Base-by-base conservation (phyloP, 129 eudicot species). In the Gnaphalium uliginosum region DNA sequence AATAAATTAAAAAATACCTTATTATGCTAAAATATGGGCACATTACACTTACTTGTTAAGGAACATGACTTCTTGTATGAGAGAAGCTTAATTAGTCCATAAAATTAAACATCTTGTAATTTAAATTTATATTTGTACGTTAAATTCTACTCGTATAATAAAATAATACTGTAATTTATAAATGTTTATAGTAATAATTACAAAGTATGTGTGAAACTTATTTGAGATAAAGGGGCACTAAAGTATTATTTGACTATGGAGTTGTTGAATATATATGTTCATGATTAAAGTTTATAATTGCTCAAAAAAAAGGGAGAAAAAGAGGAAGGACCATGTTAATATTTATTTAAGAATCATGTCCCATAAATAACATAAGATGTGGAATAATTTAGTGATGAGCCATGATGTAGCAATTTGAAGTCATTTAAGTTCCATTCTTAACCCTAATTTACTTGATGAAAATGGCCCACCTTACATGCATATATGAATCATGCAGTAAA, bases 381-480 rank as follows among this genome's bases (percentile, higher is more conserved):
- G 59, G 50, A 63, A n/a, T 19, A 22, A n/a, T 62, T 50, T 71
- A 79, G 72, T 71, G 78, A 79, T 4, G 1, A 29, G 78, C 50
- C 72, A 79, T 71, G 78, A 79, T 79, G 59, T 54, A 37, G 33
- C 82, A 72, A 79, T 72, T 64, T 71, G 68, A 50, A 64, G 68
- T 22, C 65, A 71, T 51, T 64, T 71, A 30, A 72, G 43, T 71
- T 72, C 54, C 60, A 48, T 29, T 43, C 33, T 22, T 32, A 46
- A 11, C 30, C 29, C 18, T 79, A 73, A 56, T 37, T 27, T 73
- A 73, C 41, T 39, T 73, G 83, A 73, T 79, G 63, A 79, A 79
- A 57, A 29, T 73, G 83, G 83, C 75, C 83, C 79, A 79, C 83
- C 58, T 37, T 74, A 51, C 75, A 66, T 67, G 77, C 82, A 78